Evolutionary conservation across 75 land plant species (phyloP), one percentile per base, ranked within the genome.

Genomic region (Isoetes taiwanensis): DNA sequence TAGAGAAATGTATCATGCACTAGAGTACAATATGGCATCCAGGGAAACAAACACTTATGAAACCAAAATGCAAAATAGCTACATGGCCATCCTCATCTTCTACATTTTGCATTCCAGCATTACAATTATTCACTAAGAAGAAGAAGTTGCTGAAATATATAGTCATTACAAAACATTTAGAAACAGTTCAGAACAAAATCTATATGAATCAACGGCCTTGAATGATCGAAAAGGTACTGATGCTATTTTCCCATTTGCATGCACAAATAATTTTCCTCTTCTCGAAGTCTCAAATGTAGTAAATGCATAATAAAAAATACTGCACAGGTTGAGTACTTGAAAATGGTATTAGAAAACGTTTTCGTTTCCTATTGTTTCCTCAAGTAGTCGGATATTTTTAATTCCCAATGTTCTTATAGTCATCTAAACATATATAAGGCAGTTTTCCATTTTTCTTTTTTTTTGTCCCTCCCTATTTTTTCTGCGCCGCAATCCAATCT

Each of bases 241-340:
- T 70, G 41, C 79, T 75, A 32, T 74, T 62, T 32, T 77, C 76
- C 91, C 91, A 86, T 37, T 66, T 72, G 30, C 76, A 31, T 58
- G 37, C 57, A 58, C 69, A 63, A 39, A 58, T 58, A 32, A 76
- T 32, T 41, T 29, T 35, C 50, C 82, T 70, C n/a, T 33, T 28
- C 42, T 79, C 73, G 72, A 86, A 61, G 58, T 82, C 77, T 86
- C 91, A 86, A 31, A 86, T 68, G 86, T 86, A 71, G 16, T 52
- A 56, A 48, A 26, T 21, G n/a, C 17, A 43, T 16, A 43, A 3
- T 3, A 6, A 6, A 14, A 14, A 24, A 6, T 24, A 4, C 23
- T 19, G n/a, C 3, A 43, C 5, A 43, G 3, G 5, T 16, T 14
- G 23, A 17, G 3, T 19, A 43, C 23, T 6, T 43, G 3, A 17